A percentile compares a stretch with the other conserved stretches of the same genome.
Conservation (phyloP, 2,329 filamentous ascomycete species). For the Arthrinium puccinioides region DNA sequence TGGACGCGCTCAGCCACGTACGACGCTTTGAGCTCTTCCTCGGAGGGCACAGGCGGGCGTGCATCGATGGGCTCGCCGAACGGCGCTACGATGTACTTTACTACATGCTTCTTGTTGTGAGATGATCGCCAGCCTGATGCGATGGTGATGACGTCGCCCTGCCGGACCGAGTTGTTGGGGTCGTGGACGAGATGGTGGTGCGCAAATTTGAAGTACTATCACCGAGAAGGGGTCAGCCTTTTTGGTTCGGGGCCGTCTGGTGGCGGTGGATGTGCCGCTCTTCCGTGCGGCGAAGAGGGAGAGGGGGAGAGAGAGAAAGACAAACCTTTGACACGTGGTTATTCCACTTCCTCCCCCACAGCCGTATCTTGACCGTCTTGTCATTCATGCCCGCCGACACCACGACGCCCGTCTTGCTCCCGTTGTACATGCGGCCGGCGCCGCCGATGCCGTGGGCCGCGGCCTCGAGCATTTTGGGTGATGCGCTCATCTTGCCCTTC, state of each 20-base stretch:
- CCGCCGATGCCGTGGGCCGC: constrained; percentile 23
- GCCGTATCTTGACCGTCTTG: constrained; percentile 71
- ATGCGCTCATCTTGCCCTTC: background rate
- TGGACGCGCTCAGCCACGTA: constrained; percentile 35
- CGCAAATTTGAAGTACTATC: constrained; percentile 56
- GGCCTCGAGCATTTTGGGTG: constrained; percentile 9
- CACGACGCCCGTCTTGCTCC: constrained; percentile 56
- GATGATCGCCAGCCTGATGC: constrained; percentile 57
- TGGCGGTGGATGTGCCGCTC: background rate
- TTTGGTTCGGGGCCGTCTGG: background rate
- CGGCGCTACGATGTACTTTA: constrained; percentile 68
- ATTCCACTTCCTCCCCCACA: constrained; percentile 68
- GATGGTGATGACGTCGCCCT: constrained; percentile 70
- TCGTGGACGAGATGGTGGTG: constrained; percentile 69
- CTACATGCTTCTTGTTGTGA: constrained; percentile 64
- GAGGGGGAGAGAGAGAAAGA: background rate
- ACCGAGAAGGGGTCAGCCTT: background rate
- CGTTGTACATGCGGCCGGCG: constrained; percentile 36
- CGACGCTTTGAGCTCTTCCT: constrained; percentile 49
- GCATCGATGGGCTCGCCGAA: constrained; percentile 54
- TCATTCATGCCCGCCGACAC: constrained; percentile 71
- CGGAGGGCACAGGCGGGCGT: constrained; percentile 57
- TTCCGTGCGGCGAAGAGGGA: background rate
- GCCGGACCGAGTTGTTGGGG: constrained; percentile 63
- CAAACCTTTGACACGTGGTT: constrained; percentile 63